Evolutionary conservation across 2,329 filamentous ascomycete species (phyloP).

Genomic region (Fusarium sp.): DNA sequence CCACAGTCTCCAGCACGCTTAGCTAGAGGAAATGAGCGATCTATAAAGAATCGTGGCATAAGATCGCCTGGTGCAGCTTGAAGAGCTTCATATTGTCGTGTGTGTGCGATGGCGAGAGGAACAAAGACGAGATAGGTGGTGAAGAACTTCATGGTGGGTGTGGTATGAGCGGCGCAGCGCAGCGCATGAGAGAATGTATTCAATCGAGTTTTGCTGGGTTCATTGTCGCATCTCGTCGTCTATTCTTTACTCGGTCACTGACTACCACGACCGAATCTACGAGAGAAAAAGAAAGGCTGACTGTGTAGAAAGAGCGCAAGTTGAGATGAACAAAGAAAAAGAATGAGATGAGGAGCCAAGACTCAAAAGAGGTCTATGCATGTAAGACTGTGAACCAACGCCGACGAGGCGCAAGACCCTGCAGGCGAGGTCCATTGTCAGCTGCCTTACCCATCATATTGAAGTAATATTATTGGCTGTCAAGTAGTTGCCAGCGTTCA

Average conservation of each 20-base stretch:
- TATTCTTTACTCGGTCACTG: not conserved
- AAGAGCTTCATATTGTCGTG: slow-evolving; percentile 38
- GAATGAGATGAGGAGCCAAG: slow-evolving; percentile 23
- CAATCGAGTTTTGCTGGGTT: not conserved
- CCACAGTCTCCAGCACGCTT: slow-evolving; percentile 48
- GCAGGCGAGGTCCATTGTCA: not conserved
- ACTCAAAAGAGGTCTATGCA: slow-evolving; percentile 31
- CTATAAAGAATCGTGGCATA: slow-evolving; percentile 48
- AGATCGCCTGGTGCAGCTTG: slow-evolving; percentile 45
- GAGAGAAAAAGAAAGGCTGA: not conserved
- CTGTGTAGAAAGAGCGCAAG: not conserved
- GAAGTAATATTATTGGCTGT: slow-evolving; percentile 7
- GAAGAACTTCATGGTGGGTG: slow-evolving; percentile 37
- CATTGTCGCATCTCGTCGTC: slow-evolving; percentile 23
- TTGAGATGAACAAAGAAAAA: slow-evolving; percentile 25
- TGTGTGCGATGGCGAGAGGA: slow-evolving; percentile 25
- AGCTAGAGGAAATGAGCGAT: slow-evolving; percentile 45
- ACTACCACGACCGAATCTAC: not conserved
- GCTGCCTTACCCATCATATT: not conserved
- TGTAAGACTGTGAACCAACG: slow-evolving; percentile 32
- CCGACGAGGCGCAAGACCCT: slow-evolving; percentile 12
- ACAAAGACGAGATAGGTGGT: slow-evolving; percentile 15
- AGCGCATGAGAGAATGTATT: not conserved
- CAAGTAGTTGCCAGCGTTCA: not conserved
- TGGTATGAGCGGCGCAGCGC: not conserved